Evolutionary conservation across 2,329 filamentous ascomycete genomes (phyloP).

Genomic region (Metarhizium humberi): DNA sequence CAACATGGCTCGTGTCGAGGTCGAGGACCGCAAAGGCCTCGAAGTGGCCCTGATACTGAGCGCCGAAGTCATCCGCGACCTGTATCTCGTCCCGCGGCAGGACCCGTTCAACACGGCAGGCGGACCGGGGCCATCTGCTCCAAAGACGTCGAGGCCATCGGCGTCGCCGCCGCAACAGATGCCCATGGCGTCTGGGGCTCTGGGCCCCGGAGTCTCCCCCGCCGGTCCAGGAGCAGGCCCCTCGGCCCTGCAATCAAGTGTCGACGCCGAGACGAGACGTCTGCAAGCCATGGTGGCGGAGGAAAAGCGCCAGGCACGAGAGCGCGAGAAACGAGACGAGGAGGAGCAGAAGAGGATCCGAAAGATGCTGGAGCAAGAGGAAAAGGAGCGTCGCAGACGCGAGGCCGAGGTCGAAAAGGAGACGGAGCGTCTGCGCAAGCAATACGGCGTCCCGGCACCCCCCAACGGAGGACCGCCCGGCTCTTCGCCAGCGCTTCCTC

Average conservation of each 20-base stretch:
- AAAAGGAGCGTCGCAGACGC: slow-evolving; percentile 43
- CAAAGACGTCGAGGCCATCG: slow-evolving; percentile 3
- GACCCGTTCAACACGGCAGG: slow-evolving; percentile 72
- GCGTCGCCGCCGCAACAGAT: slow-evolving; percentile 17
- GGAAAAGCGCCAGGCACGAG: slow-evolving; percentile 42
- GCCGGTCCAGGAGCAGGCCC: slow-evolving; percentile 3
- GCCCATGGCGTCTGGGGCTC: slow-evolving; percentile 27
- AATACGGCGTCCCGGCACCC: slow-evolving; percentile 54
- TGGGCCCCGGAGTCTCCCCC: slow-evolving; percentile 16
- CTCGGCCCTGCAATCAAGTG: slow-evolving; percentile 25
- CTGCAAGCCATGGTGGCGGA: slow-evolving; percentile 46
- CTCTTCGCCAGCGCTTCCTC: slow-evolving; percentile 25
- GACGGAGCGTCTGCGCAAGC: slow-evolving; percentile 65
- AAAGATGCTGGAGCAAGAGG: slow-evolving; percentile 58
- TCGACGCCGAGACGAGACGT: slow-evolving; percentile 71
- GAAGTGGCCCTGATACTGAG: slow-evolving; percentile 68
- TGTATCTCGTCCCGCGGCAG: slow-evolving; percentile 54
- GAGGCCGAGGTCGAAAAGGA: slow-evolving; percentile 63
- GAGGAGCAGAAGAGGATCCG: slow-evolving; percentile 48
- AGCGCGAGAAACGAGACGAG: slow-evolving; percentile 45
- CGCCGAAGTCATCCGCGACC: slow-evolving; percentile 55
- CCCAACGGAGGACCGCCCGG: slow-evolving; percentile 14
- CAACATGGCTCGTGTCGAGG: slow-evolving; percentile 79
- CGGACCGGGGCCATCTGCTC: slow-evolving; percentile 9
- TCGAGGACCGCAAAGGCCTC: slow-evolving; percentile 88